Base-by-base conservation (phyloP, 495 filamentous ascomycete species). In the Tricharina praecox region DNA sequence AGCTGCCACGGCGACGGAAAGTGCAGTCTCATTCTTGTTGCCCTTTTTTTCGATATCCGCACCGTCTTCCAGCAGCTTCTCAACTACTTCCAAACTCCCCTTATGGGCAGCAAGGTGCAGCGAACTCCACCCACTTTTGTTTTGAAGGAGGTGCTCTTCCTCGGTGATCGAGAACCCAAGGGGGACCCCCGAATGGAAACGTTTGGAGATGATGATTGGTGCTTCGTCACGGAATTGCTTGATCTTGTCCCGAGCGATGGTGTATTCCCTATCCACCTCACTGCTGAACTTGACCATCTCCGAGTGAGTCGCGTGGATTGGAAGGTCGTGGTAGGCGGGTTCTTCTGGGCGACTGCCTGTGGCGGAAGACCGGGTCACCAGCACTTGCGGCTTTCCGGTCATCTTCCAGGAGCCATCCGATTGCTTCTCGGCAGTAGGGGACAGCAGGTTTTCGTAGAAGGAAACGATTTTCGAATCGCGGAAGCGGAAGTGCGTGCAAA, bases 391-490 rank as follows among this genome's bases (percentile, higher is more conserved):
- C 21, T 23, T 23, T 3, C 41, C 41, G 20, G 24, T 45, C 41
- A 45, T 45, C 23, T 45, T 45, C 41, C 41, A 45, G 8, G 41
- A 26, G 24, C 41, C 41, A 15, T 45, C 41, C 4, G 13, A 16
- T 23, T 45, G 30, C 9, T 28, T 9, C 46, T 23, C 13, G 1
- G 38, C 21, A 0, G 46, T 25, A 2, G 1, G 21, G 2, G 49
- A 40, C 13, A 10, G 23, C 18, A 42, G 50, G 1, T 49, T 54
- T 20, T 54, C 52, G n/a, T 52, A 54, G 4, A 54, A n/a, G 2
- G 35, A 51, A 4, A 54, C 41, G 8, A 51, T 33, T 33, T 13
- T 24, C 0, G 36, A 48, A 10, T 51, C 28, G 10, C 15, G 18
- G 11, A 38, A 44, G n/a, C 3, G 26, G 13, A 44, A 48, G 13